Evolutionary conservation across 768 basidiomycete species (phyloP).

Genomic region (Tephrocybe sp.): DNA sequence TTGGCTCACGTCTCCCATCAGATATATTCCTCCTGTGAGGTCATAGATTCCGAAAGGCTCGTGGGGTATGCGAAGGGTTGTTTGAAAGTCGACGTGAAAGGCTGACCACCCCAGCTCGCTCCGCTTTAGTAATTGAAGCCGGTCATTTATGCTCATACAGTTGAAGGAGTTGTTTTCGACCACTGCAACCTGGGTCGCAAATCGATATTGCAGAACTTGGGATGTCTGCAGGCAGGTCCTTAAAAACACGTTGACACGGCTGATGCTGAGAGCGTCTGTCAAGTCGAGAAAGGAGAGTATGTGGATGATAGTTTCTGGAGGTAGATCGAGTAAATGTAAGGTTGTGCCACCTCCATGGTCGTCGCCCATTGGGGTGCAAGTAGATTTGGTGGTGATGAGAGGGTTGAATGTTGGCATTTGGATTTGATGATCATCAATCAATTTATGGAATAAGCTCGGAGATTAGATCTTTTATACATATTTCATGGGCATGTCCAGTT

Average conservation of each 20-base stretch:
- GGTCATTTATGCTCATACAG: background rate
- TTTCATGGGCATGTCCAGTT: no score
- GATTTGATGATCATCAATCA: no score
- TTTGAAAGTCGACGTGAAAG: slow-evolving; percentile 6
- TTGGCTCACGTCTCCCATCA: slow-evolving; percentile 32
- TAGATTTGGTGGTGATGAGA: background rate
- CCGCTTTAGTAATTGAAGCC: slow-evolving; percentile 6
- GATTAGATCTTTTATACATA: no score
- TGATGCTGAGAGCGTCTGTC: slow-evolving; percentile 3
- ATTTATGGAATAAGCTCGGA: no score
- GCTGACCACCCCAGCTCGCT: slow-evolving; percentile 13
- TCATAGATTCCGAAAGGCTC: slow-evolving; percentile 38
- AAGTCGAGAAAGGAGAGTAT: slow-evolving; percentile 11
- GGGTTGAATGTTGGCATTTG: background rate
- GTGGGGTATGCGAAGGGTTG: slow-evolving; percentile 6
- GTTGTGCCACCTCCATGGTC: background rate
- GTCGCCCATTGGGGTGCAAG: background rate
- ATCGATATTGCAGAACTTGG: slow-evolving; percentile 8
- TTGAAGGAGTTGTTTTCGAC: slow-evolving; percentile 11
- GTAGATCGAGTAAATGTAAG: slow-evolving; percentile 9
- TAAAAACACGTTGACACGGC: slow-evolving; percentile 9
- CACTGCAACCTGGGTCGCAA: slow-evolving; percentile 5
- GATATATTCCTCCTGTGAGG: slow-evolving; percentile 38
- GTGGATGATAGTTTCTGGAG: slow-evolving; percentile 11
- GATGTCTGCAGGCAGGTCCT: background rate